phyloP scores from a whole-genome alignment of 2,329 filamentous ascomycete species.

The Epichloe sp. region DNA sequence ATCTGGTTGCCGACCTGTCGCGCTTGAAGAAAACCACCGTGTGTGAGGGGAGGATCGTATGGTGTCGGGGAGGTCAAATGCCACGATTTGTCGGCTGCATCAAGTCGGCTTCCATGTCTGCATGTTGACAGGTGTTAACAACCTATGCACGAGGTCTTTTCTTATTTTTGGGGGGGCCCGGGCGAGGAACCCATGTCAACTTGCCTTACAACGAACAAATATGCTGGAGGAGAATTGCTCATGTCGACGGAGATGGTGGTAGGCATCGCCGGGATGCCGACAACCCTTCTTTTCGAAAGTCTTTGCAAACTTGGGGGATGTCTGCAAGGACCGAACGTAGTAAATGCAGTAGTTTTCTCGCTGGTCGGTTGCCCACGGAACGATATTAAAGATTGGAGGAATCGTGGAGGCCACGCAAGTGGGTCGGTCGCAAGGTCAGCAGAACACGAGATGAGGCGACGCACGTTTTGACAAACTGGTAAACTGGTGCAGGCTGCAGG shows the following conservation, averaged over 20 bases:
- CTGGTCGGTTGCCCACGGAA: no score
- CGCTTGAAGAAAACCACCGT: constrained; percentile 84
- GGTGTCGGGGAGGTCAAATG: constrained; percentile 84
- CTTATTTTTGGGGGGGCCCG: not conserved
- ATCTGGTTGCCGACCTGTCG: constrained; percentile 73
- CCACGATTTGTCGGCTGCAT: constrained; percentile 91
- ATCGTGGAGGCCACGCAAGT: not conserved
- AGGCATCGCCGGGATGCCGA: not conserved
- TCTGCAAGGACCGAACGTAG: no score
- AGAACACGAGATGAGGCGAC: no score
- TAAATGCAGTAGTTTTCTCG: not conserved
- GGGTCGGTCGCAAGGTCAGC: not conserved
- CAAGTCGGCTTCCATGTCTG: constrained; percentile 84
- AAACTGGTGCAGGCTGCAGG: no score
- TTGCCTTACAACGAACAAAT: constrained; percentile 31
- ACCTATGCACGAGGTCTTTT: not conserved
- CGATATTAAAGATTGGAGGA: no score
- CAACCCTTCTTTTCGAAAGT: not conserved
- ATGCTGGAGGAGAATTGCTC: constrained; percentile 20
- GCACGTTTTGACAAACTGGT: no score
- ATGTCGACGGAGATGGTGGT: constrained; percentile 3
- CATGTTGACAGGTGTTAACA: not conserved
- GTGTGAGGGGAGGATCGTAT: constrained; percentile 87
- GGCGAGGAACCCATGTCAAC: constrained; percentile 2
- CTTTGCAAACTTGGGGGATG: not conserved